phyloP scores from a whole-genome alignment of 2,329 filamentous ascomycete species.

The Fusarium paranaense region DNA sequence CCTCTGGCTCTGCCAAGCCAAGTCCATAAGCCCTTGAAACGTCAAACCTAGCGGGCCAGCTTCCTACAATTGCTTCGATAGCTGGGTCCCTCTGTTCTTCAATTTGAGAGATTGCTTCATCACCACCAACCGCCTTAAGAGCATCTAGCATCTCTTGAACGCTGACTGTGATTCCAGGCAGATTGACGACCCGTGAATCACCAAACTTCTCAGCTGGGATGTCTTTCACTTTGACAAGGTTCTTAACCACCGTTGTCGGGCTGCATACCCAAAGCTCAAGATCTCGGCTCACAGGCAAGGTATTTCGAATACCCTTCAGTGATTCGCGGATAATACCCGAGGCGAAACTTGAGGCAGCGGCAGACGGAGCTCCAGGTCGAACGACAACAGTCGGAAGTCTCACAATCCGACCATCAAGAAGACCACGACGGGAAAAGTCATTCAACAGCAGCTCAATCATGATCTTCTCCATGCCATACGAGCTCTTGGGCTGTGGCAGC shows the following conservation, averaged over 20 bases:
- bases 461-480: constrained; percentile 71
- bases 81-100: constrained; percentile 59
- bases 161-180: constrained; percentile 63
- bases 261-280: constrained; percentile 65
- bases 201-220: constrained; percentile 54
- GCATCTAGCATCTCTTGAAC: constrained; percentile 64
- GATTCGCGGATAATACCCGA: constrained; percentile 71
- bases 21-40: constrained; percentile 63
- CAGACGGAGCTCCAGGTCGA: constrained; percentile 68
- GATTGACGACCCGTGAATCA: constrained; percentile 58
- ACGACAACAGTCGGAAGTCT: constrained; percentile 72
- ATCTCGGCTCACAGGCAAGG: constrained; percentile 58
- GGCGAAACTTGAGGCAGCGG: constrained; percentile 69
- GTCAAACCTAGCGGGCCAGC: constrained; percentile 64
- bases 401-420: constrained; percentile 67
- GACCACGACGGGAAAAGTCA: constrained; percentile 58
- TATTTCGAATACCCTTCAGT: constrained; percentile 55
- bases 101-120: constrained; percentile 56
- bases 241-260: constrained; percentile 60
- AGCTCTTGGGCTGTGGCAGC: constrained; percentile 63
- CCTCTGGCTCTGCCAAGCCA: constrained; percentile 52
- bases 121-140: constrained; percentile 59
- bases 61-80: constrained; percentile 62
- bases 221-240: constrained; percentile 57
- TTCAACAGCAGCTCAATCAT: constrained; percentile 62